These are phyloP conservation scores for Lepidium didymum DNA, from an alignment of 345 rosid species.

Conservation along the genomic window DNA sequence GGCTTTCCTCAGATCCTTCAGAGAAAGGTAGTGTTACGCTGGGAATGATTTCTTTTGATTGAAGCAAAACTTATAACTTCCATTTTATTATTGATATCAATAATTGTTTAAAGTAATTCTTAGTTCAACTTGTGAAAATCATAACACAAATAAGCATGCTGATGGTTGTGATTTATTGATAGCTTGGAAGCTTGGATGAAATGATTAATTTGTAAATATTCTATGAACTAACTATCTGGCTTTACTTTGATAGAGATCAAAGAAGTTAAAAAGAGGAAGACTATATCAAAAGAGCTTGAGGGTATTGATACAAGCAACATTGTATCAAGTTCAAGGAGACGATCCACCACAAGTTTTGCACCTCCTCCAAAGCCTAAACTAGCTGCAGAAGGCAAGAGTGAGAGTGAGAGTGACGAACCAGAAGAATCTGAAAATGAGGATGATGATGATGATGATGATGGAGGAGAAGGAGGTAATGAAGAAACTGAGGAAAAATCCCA, in stretches of 20 bases:
- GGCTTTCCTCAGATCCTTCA: conserved; percentile 70
- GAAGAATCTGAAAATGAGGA: conserved; percentile 17
- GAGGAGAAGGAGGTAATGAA: conserved; percentile 6
- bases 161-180: neutral
- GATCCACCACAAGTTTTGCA: conserved; percentile 51
- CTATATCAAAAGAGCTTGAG: conserved; percentile 76
- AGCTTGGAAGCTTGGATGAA: neutral
- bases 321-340: conserved; percentile 73
- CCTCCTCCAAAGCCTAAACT: conserved; percentile 71
- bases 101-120: neutral
- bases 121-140: neutral
- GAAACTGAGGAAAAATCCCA: neutral
- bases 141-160: neutral
- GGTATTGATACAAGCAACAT: conserved; percentile 84
- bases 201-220: neutral
- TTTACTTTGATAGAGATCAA: conserved; percentile 59
- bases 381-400: conserved; percentile 43
- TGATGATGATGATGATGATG: conserved; percentile 8
- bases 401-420: conserved; percentile 33
- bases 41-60: neutral
- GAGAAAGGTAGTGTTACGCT: conserved; percentile 51
- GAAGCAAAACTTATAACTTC: neutral
- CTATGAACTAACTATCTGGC: neutral
- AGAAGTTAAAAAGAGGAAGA: conserved; percentile 65
- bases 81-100: neutral